A percentile compares a stretch with the other conserved stretches of the same genome.
Conservation (phyloP, 2,329 filamentous ascomycete species). For the Aureobasidium lini region DNA sequence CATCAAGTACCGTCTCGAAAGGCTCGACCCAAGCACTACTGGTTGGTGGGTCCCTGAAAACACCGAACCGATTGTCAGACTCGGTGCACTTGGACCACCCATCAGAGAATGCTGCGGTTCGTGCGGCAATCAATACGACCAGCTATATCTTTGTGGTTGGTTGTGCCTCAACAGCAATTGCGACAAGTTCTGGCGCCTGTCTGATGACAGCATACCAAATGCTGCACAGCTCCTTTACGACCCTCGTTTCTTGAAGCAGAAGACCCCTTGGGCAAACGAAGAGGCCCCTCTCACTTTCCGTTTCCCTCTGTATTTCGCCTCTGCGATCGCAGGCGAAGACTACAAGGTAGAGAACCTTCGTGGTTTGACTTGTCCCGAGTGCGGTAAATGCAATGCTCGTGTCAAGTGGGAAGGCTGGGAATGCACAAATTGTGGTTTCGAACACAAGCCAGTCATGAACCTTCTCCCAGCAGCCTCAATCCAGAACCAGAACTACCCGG, state of each 20-base stretch:
- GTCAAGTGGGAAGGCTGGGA: conserved; percentile 55
- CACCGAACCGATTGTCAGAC: not conserved
- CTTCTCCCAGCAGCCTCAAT: conserved; percentile 24
- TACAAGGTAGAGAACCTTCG: conserved; percentile 48
- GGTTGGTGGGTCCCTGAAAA: conserved; percentile 29
- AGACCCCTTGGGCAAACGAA: conserved; percentile 38
- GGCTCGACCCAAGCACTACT: conserved; percentile 42
- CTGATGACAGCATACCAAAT: conserved; percentile 26
- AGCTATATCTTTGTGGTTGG: conserved; percentile 45
- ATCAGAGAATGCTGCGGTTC: conserved; percentile 28
- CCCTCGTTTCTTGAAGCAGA: conserved; percentile 49
- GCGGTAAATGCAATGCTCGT: conserved; percentile 54
- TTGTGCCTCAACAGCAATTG: conserved; percentile 52
- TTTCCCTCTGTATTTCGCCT: conserved; percentile 27
- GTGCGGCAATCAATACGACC: conserved; percentile 29
- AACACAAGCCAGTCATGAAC: conserved; percentile 24
- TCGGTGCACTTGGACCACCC: conserved; percentile 11
- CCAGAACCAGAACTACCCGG: conserved; percentile 30
- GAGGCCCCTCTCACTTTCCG: conserved; percentile 26
- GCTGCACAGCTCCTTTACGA: conserved; percentile 44
- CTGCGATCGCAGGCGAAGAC: conserved; percentile 37
- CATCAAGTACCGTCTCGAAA: conserved; percentile 59
- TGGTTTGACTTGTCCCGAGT: conserved; percentile 60
- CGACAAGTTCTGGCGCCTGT: conserved; percentile 46
- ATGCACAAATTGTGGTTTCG: conserved; percentile 50